These are phyloP conservation scores for Scheffersomyces stipitis DNA, from an alignment of 805 yeast species.

Conservation along the genomic window DNA sequence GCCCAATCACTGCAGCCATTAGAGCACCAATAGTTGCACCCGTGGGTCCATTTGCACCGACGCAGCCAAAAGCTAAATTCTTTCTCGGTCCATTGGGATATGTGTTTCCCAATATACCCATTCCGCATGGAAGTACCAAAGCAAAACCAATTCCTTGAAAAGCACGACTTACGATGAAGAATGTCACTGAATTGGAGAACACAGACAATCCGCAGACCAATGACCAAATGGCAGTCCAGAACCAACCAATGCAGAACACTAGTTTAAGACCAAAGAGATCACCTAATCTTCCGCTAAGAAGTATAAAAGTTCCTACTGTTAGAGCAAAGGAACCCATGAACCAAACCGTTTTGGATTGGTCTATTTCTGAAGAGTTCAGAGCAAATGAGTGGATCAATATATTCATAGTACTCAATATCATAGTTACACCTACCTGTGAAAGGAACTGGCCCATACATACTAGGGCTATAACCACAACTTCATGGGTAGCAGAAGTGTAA, in stretches of 20 bases:
- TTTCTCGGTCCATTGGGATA: conserved; percentile 47
- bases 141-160: conserved; percentile 69
- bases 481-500: conserved; percentile 24
- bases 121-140: conserved; percentile 55
- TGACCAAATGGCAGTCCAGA: conserved; percentile 57
- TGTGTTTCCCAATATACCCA: conserved; percentile 53
- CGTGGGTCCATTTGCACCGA: conserved; percentile 63
- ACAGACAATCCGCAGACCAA: conserved; percentile 58
- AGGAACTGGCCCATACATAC: conserved; percentile 36
- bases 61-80: conserved; percentile 51
- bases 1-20: conserved; percentile 49
- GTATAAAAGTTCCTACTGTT: conserved; percentile 70
- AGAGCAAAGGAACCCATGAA: conserved; percentile 69
- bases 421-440: conserved; percentile 37
- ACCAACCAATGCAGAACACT: conserved; percentile 54
- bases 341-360: conserved; percentile 37
- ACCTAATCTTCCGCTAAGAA: conserved; percentile 68
- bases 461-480: conserved; percentile 18
- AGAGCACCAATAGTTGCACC: conserved; percentile 60
- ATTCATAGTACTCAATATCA: conserved; percentile 40
- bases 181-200: conserved; percentile 48
- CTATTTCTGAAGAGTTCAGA: neutral
- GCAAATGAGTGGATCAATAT: conserved; percentile 29
- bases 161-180: conserved; percentile 48
- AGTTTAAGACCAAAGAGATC: conserved; percentile 66